phyloP scores from a whole-genome alignment of 2,329 filamentous ascomycete species.

The Cladosporium sp. region DNA sequence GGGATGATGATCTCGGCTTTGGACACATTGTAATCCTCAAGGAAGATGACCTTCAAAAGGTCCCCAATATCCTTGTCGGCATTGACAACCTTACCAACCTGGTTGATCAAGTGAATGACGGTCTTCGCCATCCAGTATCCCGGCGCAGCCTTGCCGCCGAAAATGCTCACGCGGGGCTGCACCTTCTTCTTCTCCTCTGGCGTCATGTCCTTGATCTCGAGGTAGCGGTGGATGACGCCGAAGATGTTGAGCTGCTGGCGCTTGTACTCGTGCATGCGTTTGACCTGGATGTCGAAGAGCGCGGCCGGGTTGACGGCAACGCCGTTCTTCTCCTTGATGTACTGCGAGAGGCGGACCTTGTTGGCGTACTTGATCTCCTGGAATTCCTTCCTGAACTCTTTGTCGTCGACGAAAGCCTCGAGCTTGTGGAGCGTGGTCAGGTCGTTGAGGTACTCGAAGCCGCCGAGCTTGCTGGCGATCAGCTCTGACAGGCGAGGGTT shows the following conservation, averaged over 20 bases:
- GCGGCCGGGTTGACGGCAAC: constrained; percentile 79
- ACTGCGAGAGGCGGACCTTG: constrained; percentile 85
- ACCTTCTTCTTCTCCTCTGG: constrained; percentile 81
- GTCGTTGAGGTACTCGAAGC: constrained; percentile 81
- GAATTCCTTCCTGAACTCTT: constrained; percentile 89
- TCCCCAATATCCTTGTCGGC: constrained; percentile 88
- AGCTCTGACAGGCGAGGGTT: constrained; percentile 88
- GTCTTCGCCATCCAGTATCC: constrained; percentile 99
- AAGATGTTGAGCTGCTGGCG: constrained; percentile 99
- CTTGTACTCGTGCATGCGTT: constrained; percentile 99
- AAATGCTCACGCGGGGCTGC: constrained; percentile 84
- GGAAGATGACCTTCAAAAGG: constrained; percentile 90
- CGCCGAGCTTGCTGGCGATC: constrained; percentile 82
- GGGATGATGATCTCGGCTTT: constrained; percentile 96
- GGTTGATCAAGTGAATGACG: constrained; percentile 85
- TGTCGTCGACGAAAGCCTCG: constrained; percentile 76
- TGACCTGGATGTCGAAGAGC: constrained; percentile 95
- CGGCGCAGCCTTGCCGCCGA: constrained; percentile 94
- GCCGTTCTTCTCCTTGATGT: constrained; percentile 76
- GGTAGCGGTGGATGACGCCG: constrained; percentile 90
- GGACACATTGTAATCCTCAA: constrained; percentile 98
- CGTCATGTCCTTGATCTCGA: constrained; percentile 78
- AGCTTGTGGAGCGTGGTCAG: constrained; percentile 79
- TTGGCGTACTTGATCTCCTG: constrained; percentile 94
- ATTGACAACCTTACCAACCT: constrained; percentile 84